phyloP scores from a whole-genome alignment of 768 basidiomycete species.

The Clitopilus passeckerianus region DNA sequence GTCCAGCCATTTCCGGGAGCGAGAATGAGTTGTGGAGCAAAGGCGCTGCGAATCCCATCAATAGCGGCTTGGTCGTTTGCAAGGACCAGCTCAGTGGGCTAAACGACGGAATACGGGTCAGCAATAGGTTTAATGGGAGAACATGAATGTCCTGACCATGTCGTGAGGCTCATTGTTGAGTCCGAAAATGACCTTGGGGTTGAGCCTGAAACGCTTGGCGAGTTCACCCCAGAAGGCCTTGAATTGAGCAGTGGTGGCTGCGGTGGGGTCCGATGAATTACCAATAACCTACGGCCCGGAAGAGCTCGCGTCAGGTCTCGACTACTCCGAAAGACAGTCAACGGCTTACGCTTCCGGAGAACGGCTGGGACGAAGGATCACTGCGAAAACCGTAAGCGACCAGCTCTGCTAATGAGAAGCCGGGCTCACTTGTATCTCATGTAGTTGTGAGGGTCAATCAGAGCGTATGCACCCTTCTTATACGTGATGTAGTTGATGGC shows the following conservation, averaged over 20 bases:
- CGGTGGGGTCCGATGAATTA: slow-evolving; percentile 35
- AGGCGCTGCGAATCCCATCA: slow-evolving; percentile 32
- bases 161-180: slow-evolving; percentile 44
- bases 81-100: slow-evolving; percentile 37
- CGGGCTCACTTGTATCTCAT: slow-evolving; percentile 41
- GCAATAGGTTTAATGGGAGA: not conserved
- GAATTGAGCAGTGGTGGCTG: slow-evolving; percentile 40
- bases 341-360: slow-evolving; percentile 33
- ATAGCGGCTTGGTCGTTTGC: slow-evolving; percentile 40
- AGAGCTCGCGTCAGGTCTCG: too few relatives aligned
- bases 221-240: slow-evolving; percentile 37
- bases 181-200: slow-evolving; percentile 40
- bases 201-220: slow-evolving; percentile 31
- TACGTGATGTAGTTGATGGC: slow-evolving; percentile 38
- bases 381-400: slow-evolving; percentile 12
- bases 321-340: not conserved
- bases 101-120: not conserved
- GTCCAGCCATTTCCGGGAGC: slow-evolving; percentile 44
- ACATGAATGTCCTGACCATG: slow-evolving; percentile 23
- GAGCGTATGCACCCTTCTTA: slow-evolving; percentile 34
- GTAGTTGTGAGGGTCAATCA: slow-evolving; percentile 43
- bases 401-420: not conserved
- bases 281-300: slow-evolving; percentile 41
- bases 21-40: slow-evolving; percentile 37
- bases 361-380: slow-evolving; percentile 38